These are phyloP conservation scores for Rhizophagus prolifer DNA, from an alignment of 192 early-diverging fungal species.

Conservation along the genomic window DNA sequence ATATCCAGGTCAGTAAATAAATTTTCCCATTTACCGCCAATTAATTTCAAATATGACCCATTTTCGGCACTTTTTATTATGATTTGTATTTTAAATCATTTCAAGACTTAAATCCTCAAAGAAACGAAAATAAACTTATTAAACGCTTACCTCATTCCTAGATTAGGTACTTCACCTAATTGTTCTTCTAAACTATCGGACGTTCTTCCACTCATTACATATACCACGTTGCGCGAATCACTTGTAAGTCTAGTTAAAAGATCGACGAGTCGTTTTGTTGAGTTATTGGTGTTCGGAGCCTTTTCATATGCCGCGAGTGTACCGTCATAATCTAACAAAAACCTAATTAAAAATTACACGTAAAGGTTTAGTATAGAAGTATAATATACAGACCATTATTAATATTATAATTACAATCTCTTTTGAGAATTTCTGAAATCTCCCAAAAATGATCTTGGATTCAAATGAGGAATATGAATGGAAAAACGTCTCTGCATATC, in stretches of 20 bases:
- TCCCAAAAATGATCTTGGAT: conserved; percentile 33
- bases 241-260: conserved; percentile 51
- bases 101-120: too few relatives aligned
- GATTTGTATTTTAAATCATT: too few relatives aligned
- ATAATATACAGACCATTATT: too few relatives aligned
- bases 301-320: conserved; percentile 67
- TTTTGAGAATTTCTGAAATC: conserved; percentile 37
- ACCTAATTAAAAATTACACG: conserved; percentile 25
- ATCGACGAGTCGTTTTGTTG: conserved; percentile 48
- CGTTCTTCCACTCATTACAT: conserved; percentile 75
- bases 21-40: conserved; percentile 61
- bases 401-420: conserved; percentile 43
- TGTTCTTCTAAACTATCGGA: conserved; percentile 59
- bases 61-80: conserved; percentile 62
- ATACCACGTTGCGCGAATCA: conserved; percentile 71
- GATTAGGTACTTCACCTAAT: conserved; percentile 60
- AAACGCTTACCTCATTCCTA: conserved; percentile 55
- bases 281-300: conserved; percentile 52
- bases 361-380: neutral
- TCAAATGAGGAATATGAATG: conserved; percentile 47
- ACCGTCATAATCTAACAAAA: conserved; percentile 64
- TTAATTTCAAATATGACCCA: conserved; percentile 67
- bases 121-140: neutral
- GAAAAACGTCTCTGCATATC: conserved; percentile 51
- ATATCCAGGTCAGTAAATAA: conserved; percentile 56